These are phyloP conservation scores for Leishmania gerbilli DNA, from an alignment of 208 protist genomes.

Conservation along the genomic window DNA sequence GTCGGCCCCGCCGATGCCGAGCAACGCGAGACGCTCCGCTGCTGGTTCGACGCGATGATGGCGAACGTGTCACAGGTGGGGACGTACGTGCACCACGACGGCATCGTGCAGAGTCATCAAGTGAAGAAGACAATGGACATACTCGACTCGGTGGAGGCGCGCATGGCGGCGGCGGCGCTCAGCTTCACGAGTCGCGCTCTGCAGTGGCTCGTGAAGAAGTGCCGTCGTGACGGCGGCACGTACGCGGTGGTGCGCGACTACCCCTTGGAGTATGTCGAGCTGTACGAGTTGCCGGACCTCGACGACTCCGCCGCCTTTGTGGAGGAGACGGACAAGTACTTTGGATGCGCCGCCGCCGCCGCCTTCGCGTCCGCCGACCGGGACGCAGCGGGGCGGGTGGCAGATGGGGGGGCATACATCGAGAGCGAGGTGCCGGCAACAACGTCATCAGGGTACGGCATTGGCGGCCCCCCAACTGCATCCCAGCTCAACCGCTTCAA, in stretches of 20 bases:
- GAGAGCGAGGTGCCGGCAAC: neutral
- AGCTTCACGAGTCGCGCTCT: slow-evolving; percentile 80
- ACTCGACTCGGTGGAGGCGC: slow-evolving; percentile 58
- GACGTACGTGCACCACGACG: slow-evolving; percentile 78
- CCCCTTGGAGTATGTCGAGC: slow-evolving; percentile 52
- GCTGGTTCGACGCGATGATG: slow-evolving; percentile 86
- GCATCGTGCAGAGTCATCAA: slow-evolving; percentile 74
- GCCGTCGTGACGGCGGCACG: slow-evolving; percentile 57
- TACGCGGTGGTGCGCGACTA: slow-evolving; percentile 70
- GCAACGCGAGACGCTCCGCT: slow-evolving; percentile 59
- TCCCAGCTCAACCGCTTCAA: slow-evolving; percentile 34
- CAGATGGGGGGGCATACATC: neutral
- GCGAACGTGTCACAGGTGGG: slow-evolving; percentile 81
- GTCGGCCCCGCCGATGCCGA: slow-evolving; percentile 27
- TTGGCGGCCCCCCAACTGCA: slow-evolving; percentile 1
- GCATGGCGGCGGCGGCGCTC: slow-evolving; percentile 78
- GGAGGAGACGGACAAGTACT: slow-evolving; percentile 26
- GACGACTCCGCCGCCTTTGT: slow-evolving; percentile 29
- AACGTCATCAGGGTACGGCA: slow-evolving; percentile 5
- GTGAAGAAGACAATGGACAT: slow-evolving; percentile 74
- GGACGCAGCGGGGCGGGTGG: neutral
- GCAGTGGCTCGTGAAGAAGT: slow-evolving; percentile 73
- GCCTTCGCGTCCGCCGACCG: neutral
- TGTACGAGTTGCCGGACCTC: slow-evolving; percentile 65
- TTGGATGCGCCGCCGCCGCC: neutral